phyloP scores from a whole-genome alignment of 495 filamentous ascomycete species.

The Opeltia flavorubescens region DNA sequence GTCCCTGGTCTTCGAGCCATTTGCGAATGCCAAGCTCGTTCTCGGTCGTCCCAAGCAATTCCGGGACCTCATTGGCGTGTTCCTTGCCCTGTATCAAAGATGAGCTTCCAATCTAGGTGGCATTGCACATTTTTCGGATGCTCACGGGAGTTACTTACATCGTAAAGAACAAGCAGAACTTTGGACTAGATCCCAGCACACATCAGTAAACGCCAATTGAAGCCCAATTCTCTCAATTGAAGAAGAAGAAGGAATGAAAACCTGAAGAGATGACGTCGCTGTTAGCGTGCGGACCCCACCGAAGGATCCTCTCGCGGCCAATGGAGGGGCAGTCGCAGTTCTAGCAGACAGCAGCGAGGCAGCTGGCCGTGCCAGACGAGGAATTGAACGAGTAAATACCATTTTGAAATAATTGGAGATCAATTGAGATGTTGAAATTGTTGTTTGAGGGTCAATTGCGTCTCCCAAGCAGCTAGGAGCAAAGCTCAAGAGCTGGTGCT shows the following conservation, averaged over 20 bases:
- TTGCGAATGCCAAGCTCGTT: constrained; percentile 93
- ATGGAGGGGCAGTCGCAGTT: constrained; percentile 8
- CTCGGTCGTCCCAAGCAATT: constrained; percentile 85
- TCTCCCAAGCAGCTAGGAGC: too few relatives aligned
- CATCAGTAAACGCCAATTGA: constrained; percentile 31
- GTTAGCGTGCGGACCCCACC: constrained; percentile 29
- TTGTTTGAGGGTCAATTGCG: background rate
- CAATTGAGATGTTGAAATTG: background rate
- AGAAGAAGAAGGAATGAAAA: constrained; percentile 5
- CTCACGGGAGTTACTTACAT: constrained; percentile 37
- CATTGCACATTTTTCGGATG: background rate
- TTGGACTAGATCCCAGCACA: constrained; percentile 50
- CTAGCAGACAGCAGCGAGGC: constrained; percentile 36
- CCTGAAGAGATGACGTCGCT: constrained; percentile 19
- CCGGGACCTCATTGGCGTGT: constrained; percentile 64
- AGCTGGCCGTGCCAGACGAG: constrained; percentile 43
- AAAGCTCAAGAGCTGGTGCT: background rate
- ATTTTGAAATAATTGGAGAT: constrained; percentile 32
- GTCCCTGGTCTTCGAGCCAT: constrained; percentile 92
- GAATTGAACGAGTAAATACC: constrained; percentile 54
- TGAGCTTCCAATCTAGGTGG: constrained; percentile 2
- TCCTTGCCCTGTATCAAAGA: constrained; percentile 38
- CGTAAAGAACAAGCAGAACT: constrained; percentile 62
- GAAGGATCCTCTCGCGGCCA: constrained; percentile 16
- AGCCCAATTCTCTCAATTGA: too few relatives aligned